A percentile compares a stretch with the other conserved stretches of the same genome.
Conservation (phyloP, 805 yeast species). For the Peterozyma toletana region DNA sequence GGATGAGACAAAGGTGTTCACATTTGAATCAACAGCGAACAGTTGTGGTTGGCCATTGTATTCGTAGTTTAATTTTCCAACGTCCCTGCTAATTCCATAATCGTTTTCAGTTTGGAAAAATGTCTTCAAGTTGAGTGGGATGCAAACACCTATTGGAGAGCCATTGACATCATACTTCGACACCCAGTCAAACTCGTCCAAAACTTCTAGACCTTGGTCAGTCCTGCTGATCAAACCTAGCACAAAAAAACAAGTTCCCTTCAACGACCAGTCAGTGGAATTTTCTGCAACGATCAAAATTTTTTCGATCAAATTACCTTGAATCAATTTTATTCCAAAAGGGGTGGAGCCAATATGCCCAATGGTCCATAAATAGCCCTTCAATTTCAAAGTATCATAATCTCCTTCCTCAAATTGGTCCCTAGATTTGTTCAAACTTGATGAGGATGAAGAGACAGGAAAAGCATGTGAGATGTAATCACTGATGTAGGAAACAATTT, state of each 20-base stretch:
- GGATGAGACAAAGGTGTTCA: neutral
- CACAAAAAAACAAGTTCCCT: conserved; percentile 72
- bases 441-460: conserved; percentile 3
- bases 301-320: conserved; percentile 40
- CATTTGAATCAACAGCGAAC: too few relatives aligned
- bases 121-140: conserved; percentile 15
- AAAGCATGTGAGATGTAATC: conserved; percentile 14
- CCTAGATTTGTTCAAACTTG: conserved; percentile 7
- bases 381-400: conserved; percentile 38
- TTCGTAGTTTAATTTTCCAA: conserved; percentile 8
- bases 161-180: conserved; percentile 36
- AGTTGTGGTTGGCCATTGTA: neutral
- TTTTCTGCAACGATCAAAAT: conserved; percentile 42
- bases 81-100: conserved; percentile 15
- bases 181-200: conserved; percentile 78
- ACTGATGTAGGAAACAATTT: conserved; percentile 1
- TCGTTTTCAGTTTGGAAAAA: conserved; percentile 12
- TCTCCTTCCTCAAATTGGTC: conserved; percentile 20
- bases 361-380: conserved; percentile 79
- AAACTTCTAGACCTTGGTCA: conserved; percentile 71
- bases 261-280: conserved; percentile 49
- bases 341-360: conserved; percentile 76
- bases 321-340: conserved; percentile 57
- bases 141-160: conserved; percentile 24
- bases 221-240: conserved; percentile 72